Evolutionary conservation across 108 stramenopile species (phyloP), one percentile per base, ranked within the genome.

Genomic region (Skeletonema potamos): DNA sequence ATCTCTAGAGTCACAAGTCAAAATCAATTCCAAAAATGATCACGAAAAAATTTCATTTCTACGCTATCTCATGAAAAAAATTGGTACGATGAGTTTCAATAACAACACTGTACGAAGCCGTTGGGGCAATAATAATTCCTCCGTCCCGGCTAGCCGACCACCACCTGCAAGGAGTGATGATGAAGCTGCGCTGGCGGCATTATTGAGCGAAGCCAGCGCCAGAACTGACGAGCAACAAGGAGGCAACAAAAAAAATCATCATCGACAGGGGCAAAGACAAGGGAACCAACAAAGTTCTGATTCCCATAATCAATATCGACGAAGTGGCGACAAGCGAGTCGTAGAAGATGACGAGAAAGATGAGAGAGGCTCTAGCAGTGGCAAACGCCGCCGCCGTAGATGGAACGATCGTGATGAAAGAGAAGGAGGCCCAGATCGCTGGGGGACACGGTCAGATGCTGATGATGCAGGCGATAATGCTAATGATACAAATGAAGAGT

Each of bases 111-210:
- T 26, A 22, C 29, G 54, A 36, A 61, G 43, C 62, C 46, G 54
- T 4, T 55, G 62, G 46, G 70, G 33, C 33, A 30, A 33, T 58
- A 30, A 22, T 43, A 33, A 36, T 36, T 4, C 27, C 27, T 30
- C 27, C 4, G 55, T 6, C 69, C 43, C 62, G 4, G 12, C 70
- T 17, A n/a, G 22, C 29, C 70, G 20, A 8, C 24, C 33, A 9
- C 27, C 58, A 64, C n/a, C n/a, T n/a, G 33, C 27, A 22, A 51
- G 22, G 22, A 24, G 22, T 51, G 48, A 64, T 27, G 72, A 77
- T 26, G 76, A 77, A 18, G 39, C 66, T 27, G 76, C 76, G 27
- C 48, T 73, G 32, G 66, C 76, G 60, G 76, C 70, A 11, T 54
- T 70, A 32, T 57, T 72, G 27, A 57, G 61, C 37, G 62, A 74